Percentiles rank a stretch among this genome's conserved stretches.
Conservation (phyloP, 2,329 filamentous ascomycete species). For the Aspergillus floridensis region DNA sequence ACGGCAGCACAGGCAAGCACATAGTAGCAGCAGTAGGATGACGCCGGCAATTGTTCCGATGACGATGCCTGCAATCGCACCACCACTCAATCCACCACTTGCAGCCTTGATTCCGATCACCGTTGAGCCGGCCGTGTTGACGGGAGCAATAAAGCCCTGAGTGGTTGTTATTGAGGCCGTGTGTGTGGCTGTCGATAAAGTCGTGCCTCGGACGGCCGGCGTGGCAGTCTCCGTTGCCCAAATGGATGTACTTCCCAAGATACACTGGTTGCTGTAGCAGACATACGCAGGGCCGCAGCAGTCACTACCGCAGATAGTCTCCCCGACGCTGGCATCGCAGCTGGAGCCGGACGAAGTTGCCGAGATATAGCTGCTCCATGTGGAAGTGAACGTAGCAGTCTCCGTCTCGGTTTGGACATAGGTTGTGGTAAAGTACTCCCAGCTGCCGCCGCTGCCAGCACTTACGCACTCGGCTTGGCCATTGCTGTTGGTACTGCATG, state of each 20-base stretch:
- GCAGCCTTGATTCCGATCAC: conserved; percentile 34
- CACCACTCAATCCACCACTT: conserved; percentile 45
- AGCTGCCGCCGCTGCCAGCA: conserved; percentile 43
- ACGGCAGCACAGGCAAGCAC: conserved; percentile 44
- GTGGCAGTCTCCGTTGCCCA: conserved; percentile 39
- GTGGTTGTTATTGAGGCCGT: conserved; percentile 44
- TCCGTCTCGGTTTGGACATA: conserved; percentile 54
- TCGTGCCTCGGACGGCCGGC: conserved; percentile 46
- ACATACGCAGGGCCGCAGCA: conserved; percentile 47
- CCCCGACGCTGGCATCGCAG: conserved; percentile 49
- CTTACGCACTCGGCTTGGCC: conserved; percentile 49
- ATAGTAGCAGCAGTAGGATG: conserved; percentile 45
- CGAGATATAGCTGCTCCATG: conserved; percentile 47
- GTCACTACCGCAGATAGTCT: conserved; percentile 43
- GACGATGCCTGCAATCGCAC: conserved; percentile 53
- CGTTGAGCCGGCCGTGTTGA: conserved; percentile 42
- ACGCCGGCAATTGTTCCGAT: conserved; percentile 49
- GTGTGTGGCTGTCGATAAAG: conserved; percentile 45
- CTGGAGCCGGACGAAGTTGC: conserved; percentile 26
- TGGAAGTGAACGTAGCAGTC: conserved; percentile 52
- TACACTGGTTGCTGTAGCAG: conserved; percentile 43
- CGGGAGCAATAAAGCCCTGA: conserved; percentile 45
- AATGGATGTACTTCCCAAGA: conserved; percentile 42
- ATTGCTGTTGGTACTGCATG: conserved; percentile 51
- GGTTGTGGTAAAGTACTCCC: conserved; percentile 58